phyloP scores from a whole-genome alignment of 768 basidiomycete genomes.

The Multifurca ochricompacta region DNA sequence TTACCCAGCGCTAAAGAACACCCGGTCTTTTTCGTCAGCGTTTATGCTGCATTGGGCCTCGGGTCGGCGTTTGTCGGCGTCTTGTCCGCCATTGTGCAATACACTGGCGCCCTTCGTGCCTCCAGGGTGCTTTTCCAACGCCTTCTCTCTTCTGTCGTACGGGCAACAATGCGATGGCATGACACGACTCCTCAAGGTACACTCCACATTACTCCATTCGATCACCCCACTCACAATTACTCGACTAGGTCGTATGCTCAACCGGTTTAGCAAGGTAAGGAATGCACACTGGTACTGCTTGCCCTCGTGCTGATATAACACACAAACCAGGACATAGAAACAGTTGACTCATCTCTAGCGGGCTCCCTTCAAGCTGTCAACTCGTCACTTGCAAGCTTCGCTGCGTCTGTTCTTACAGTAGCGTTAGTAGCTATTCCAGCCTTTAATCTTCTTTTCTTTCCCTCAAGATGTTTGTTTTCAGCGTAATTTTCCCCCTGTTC shows the following conservation, averaged over 20 bases:
- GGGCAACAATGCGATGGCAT: constrained; percentile 79
- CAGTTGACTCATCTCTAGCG: constrained; percentile 69
- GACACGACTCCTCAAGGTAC: constrained; percentile 75
- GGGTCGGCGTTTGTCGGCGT: constrained; percentile 40
- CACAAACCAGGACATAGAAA: constrained; percentile 79
- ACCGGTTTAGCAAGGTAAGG: constrained; percentile 66
- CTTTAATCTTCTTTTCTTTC: constrained; percentile 17
- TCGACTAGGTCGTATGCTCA: constrained; percentile 65
- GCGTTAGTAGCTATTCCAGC: constrained; percentile 37
- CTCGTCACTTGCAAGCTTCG: constrained; percentile 66
- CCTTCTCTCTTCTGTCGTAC: constrained; percentile 61
- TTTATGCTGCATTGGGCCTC: constrained; percentile 58
- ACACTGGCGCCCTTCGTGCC: constrained; percentile 45
- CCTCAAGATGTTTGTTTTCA: constrained; percentile 23
- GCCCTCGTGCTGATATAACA: neutral
- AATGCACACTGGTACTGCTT: neutral
- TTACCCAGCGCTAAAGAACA: constrained; percentile 47
- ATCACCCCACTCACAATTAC: neutral
- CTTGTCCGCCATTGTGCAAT: constrained; percentile 44
- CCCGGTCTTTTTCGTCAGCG: constrained; percentile 63
- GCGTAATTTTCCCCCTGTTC: constrained; percentile 76
- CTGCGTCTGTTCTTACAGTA: constrained; percentile 66
- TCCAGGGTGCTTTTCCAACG: constrained; percentile 36
- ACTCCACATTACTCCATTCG: neutral
- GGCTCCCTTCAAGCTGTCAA: constrained; percentile 69